phyloP scores from a whole-genome alignment of 305 asterid genomes.

The Solanum chacoense region DNA sequence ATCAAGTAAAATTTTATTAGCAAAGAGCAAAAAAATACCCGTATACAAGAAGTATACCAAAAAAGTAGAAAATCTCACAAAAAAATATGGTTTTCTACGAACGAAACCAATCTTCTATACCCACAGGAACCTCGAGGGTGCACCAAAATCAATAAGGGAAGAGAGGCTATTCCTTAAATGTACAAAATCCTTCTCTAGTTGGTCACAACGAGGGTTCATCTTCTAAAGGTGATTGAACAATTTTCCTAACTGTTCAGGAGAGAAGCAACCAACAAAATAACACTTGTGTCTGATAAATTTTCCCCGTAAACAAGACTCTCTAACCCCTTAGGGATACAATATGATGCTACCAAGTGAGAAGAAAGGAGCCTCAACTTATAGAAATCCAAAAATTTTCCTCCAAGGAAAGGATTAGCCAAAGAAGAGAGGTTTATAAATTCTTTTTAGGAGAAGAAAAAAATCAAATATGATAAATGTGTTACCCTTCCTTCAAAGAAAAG shows the following conservation, averaged over 20 bases:
- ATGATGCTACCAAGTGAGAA: not conserved
- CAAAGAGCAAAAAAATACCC: not conserved
- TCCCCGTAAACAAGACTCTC: not conserved
- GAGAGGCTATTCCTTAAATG: not conserved
- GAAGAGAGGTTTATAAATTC: not conserved
- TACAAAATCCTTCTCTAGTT: not conserved
- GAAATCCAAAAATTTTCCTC: not conserved
- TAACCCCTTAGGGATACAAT: not conserved
- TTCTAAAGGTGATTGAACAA: not conserved
- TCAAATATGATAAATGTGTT: not conserved
- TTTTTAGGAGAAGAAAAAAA: not conserved
- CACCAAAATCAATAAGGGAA: not conserved
- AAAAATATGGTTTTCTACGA: not conserved
- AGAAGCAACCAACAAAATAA: not conserved
- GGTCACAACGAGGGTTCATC: conserved; percentile 11
- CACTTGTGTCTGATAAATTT: not conserved
- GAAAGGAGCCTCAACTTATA: not conserved
- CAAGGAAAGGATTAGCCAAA: not conserved
- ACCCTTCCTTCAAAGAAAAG: not conserved
- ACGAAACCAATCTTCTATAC: not conserved
- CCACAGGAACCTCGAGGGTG: not conserved
- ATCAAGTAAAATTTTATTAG: not conserved
- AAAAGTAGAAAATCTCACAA: not conserved
- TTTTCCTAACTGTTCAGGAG: not conserved
- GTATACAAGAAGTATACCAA: not conserved